Percentiles rank a stretch among this genome's conserved stretches.
These are phyloP conservation scores for Kwoniella sp. DNA, from an alignment of 768 basidiomycete genomes.

Conservation along the genomic window DNA sequence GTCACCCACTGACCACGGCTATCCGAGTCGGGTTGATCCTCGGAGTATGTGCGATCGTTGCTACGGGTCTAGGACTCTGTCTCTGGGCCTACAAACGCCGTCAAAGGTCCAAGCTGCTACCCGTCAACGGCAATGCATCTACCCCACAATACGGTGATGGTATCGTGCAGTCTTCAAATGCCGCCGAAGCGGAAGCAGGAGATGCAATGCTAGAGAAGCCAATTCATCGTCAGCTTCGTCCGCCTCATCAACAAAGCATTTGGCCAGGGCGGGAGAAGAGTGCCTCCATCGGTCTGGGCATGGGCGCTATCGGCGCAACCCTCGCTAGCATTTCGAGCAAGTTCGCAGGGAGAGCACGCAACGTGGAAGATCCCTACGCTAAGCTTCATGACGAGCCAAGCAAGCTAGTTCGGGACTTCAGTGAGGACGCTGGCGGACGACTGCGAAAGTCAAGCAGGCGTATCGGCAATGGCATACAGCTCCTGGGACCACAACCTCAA, in stretches of 20 bases:
- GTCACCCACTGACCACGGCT: constrained; percentile 34
- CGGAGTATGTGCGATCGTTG: constrained; percentile 59
- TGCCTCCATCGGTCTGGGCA: constrained; percentile 24
- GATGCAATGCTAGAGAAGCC: background rate
- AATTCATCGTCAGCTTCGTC: too few species aligned
- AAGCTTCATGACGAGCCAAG: constrained; percentile 6
- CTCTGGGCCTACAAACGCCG: constrained; percentile 8
- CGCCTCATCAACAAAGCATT: too few species aligned
- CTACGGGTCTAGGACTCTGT: constrained; percentile 49
- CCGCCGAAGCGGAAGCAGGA: too few species aligned
- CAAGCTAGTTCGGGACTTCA: background rate
- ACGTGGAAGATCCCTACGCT: constrained; percentile 14
- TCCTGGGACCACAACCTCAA: constrained; percentile 52
- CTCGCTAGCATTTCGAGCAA: constrained; percentile 18
- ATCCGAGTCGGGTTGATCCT: constrained; percentile 63
- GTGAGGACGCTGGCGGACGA: constrained; percentile 10
- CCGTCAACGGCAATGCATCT: too few species aligned
- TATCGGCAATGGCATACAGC: constrained; percentile 41
- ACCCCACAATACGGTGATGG: too few species aligned
- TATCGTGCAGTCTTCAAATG: too few species aligned
- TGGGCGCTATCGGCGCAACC: constrained; percentile 28
- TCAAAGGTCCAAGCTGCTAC: background rate
- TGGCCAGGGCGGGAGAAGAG: constrained; percentile 15
- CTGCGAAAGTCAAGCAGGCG: constrained; percentile 24
- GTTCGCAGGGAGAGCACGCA: background rate